Base-by-base conservation (phyloP, 192 early-diverging fungal genomes). In the Backusella westeae region DNA sequence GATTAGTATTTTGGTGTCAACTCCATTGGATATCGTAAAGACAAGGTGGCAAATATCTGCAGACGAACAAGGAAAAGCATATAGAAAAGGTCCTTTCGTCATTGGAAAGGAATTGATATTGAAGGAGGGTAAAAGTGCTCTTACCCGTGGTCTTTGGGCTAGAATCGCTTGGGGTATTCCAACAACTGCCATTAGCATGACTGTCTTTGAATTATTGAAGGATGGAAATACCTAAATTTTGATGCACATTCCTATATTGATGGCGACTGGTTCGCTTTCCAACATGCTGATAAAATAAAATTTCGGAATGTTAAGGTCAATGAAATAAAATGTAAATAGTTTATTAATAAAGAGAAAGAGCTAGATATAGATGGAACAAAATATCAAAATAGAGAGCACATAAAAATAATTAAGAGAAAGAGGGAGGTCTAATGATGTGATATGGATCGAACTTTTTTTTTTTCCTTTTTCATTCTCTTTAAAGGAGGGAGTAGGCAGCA, bases 21-120 rank as follows among this genome's bases (percentile, higher is more conserved):
- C 94, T 73, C 81, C 87, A 5, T 74, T 91, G 0, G 94, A 96
- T 78, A 86, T 96, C 10, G 87, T 96, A 56, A 96, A 96, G 77
- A 96, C 94, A n/a, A 87, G 92, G 7, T 88, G 89, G 84, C 94
- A 96, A 78, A 82, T 90, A 46, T 85, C 86, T 6, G 74, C 76
- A 9, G 52, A 81, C 9, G 78, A 79, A 39, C 35, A 80, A 68
- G 78, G 73, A 2, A 69, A 53, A 14, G 26, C 19, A 7, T 83
- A 78, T 71, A 35, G 77, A 4, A 71, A 72, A 14, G 82, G 85
- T 5, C 81, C 88, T 0, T 39, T 75, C 2, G 65, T 72, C 12
- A 88, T 90, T 41, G 75, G 84, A 6, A 49, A 75, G 26, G 76
- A 82, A 3, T 84, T 89, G 87, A 85, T 86, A 75, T 69, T 53